phyloP scores from a whole-genome alignment of 305 asterid species.

The Plantago coronopus region DNA sequence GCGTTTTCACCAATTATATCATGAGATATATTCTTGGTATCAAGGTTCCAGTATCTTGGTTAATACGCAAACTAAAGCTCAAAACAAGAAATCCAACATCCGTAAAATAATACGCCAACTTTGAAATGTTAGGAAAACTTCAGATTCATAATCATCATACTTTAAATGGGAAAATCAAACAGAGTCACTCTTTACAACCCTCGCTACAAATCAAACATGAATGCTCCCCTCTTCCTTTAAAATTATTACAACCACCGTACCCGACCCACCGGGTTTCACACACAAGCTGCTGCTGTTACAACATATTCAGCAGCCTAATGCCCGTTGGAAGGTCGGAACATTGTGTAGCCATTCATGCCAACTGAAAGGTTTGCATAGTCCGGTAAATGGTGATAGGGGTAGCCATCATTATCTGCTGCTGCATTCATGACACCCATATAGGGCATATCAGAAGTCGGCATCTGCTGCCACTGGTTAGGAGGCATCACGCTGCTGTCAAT shows the following conservation, averaged over 20 bases:
- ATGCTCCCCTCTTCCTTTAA: not conserved
- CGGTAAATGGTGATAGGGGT: slow-evolving; percentile 45
- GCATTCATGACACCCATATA: slow-evolving; percentile 30
- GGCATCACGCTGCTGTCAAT: slow-evolving; percentile 51
- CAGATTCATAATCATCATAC: slow-evolving; percentile 3
- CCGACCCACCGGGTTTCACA: not conserved
- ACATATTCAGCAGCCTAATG: slow-evolving; percentile 24
- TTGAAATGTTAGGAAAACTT: not conserved
- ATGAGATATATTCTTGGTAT: too few species aligned
- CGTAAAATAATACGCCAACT: not conserved
- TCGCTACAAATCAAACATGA: not conserved
- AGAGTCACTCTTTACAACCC: slow-evolving; percentile 22
- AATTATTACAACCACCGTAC: not conserved
- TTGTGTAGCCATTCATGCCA: slow-evolving; percentile 58
- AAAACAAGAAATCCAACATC: not conserved
- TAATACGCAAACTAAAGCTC: too few species aligned
- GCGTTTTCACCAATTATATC: too few species aligned
- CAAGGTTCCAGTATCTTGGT: too few species aligned
- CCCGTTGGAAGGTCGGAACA: slow-evolving; percentile 73
- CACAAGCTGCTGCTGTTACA: not conserved
- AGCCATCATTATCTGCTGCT: slow-evolving; percentile 29
- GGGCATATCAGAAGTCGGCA: slow-evolving; percentile 52
- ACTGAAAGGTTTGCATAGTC: slow-evolving; percentile 51
- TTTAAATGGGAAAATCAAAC: slow-evolving; percentile 16
- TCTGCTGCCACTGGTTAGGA: slow-evolving; percentile 73